Evolutionary conservation across 768 basidiomycete species (phyloP), one percentile per base, ranked within the genome.

Genomic region (Grammothele lineata): DNA sequence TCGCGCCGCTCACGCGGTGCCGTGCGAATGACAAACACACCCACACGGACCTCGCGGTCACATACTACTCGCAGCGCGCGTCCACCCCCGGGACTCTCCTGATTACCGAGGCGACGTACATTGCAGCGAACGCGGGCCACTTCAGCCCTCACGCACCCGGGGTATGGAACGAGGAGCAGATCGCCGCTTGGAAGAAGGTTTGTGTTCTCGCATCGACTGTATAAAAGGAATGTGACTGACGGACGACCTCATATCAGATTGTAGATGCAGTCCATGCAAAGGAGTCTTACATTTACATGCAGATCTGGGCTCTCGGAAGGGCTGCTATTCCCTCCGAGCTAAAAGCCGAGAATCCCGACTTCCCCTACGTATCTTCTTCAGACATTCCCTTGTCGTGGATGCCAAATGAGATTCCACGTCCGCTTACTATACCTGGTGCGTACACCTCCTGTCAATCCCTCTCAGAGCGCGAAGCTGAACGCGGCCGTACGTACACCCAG

Each of bases 241-340:
- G n/a, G n/a, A n/a, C n/a, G n/a, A n/a, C n/a, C n/a, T n/a, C n/a
- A n/a, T n/a, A n/a, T n/a, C 37, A 80, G 77, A 61, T 89, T 15
- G 75, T 74, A 15, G 70, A 75, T 8, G 74, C 70, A 0, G 81
- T 83, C 0, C 83, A 85, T 56, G 71, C 68, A 5, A 70, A 74
- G 39, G 71, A 71, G 3, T 75, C 70, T 0, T 72, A 64, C 59
- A 73, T 83, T 19, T 80, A 68, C 58, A 46, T 73, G 19, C 81
- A 84, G 57, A 70, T 82, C 1, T 78, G 80, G 69, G 81, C 81
- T 1, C 57, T 78, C 1, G 81, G 78, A 0, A 72, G 77, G 3
- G 54, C 65, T 0, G 73, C 72, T 6, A 43, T 59, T 21, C 53
- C 62, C 23, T 50, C 56, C 0, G 39, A 66, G 62, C 80, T 2